Evolutionary conservation across 208 protist species (phyloP), one percentile per base, ranked within the genome.

Genomic region (Endotrypanum monterogeii): DNA sequence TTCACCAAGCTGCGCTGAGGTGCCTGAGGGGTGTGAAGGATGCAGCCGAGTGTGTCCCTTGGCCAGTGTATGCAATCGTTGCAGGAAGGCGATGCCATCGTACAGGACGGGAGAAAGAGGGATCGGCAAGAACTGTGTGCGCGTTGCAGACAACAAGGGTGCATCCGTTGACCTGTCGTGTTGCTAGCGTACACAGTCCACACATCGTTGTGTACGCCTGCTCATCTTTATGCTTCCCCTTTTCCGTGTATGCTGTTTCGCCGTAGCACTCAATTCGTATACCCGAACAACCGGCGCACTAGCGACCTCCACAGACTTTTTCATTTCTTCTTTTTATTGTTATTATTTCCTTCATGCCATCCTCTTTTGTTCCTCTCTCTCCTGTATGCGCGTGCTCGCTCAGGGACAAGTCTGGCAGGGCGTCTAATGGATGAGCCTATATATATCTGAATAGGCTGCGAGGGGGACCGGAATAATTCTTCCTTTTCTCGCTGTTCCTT

Each of bases 1-100:
- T 98, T 96, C 88, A 83, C 67, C 72, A 98, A 98, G 90, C 91
- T 97, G 48, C 89, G 89, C 67, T 97, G 94, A 94, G 41, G 55
- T 14, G 50, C 62, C 41, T 54, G 44, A 23, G 37, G 20, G 25
- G 44, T 9, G 41, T 35, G 62, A n/a, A n/a, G 39, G 62, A 48
- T 23, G 32, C 25, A 68, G 3, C 62, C 44, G 62, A 28, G 25
- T n/a, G 25, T n/a, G 8, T 30, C 37, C 41, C 30, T 48, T 18
- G 1, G n/a, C 37, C 16, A 68, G 35, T 23, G 35, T 68, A 41
- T 54, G 9, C 4, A 37, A 28, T 12, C 6, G 11, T 14, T 68
- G 62, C 35, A 25, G 25, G 39, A 39, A n/a, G 35, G 35, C 18
- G 58, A 63, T 11, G 58, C 58, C 58, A 3, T 14, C 35, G 25